These are phyloP conservation scores for Hortiboletus campestris DNA, from an alignment of 768 basidiomycete species.

Conservation along the genomic window DNA sequence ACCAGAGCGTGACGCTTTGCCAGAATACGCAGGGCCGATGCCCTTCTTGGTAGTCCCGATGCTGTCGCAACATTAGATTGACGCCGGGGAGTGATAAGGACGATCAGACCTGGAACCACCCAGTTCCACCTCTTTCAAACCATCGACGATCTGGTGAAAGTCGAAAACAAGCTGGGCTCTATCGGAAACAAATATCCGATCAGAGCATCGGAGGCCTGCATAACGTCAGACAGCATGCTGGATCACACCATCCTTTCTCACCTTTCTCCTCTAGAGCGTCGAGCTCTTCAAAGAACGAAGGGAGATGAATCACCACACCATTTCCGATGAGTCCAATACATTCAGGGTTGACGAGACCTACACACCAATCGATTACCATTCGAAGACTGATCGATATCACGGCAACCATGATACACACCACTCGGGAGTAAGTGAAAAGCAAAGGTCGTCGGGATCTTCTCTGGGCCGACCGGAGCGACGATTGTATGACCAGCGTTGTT, in stretches of 20 bases:
- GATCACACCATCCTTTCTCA: constrained; percentile 26
- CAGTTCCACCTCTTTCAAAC: constrained; percentile 95
- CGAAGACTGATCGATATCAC: neutral
- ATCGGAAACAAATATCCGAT: constrained; percentile 89
- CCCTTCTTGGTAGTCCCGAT: constrained; percentile 99
- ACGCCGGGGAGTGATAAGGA: neutral
- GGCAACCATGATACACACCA: constrained; percentile 45
- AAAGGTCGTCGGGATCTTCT: constrained; percentile 76
- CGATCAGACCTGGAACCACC: constrained; percentile 72
- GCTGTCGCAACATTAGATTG: constrained; percentile 36
- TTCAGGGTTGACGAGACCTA: constrained; percentile 36
- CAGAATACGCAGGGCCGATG: constrained; percentile 98
- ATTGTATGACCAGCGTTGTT: constrained; percentile 99
- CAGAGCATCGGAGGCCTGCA: constrained; percentile 79
- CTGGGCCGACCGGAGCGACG: constrained; percentile 70
- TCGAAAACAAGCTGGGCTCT: constrained; percentile 97
- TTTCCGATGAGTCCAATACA: constrained; percentile 88
- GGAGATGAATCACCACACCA: constrained; percentile 95
- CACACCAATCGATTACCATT: neutral
- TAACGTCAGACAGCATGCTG: neutral
- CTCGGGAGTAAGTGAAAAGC: constrained; percentile 95
- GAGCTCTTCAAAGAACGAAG: constrained; percentile 91
- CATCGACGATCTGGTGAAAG: constrained; percentile 99
- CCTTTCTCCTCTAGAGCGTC: constrained; percentile 85
- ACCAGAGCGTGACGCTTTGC: constrained; percentile 94